Base-by-base conservation (phyloP, 208 protist genomes). In the Leishmania mexicana region DNA sequence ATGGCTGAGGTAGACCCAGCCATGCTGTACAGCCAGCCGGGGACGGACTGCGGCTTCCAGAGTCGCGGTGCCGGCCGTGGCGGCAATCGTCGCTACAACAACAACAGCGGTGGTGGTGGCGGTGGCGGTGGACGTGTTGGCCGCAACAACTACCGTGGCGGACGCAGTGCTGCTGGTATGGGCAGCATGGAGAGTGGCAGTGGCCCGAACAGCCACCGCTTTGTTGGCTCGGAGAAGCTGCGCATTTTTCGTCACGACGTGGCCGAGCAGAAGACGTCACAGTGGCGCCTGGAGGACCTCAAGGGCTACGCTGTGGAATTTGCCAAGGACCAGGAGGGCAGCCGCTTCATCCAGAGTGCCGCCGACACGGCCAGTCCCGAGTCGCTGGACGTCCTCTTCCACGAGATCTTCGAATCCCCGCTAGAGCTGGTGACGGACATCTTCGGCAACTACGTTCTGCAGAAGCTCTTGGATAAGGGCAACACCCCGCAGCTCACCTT, bases 391-490 rank as follows among this genome's bases (percentile, higher is more conserved):
- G 78, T 86, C 68, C 83, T 99, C 40, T 98, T 99, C 85, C 88
- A 92, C 60, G 98, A 99, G 79, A 96, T 99, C 47, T 94, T 99
- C 15, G 91, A 95, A 28, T 81, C 85, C 31, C 94, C 96, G 28
- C 83, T 98, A 21, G 91, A 96, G 15, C 89, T 99, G 53, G 98
- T 99, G 86, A 98, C 93, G 21, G 98, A 99, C 84, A 99, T 99
- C 54, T 99, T 99, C 93, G 99, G 99, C 24, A 99, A 99, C 88
- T 99, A 99, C 88, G 99, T 99, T 28, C 89, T 99, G 47, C 98
- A 99, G 89, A 99, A 99, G 86, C 92, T 99, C 80, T 95, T 99
- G 77, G 99, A 99, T 68, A 94, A 98, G 82, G 99, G 99, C 64
- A 95, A 84, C 81, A 71, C 88, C 24, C 76, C 86, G 31, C 97